Base-by-base conservation (phyloP, 2,329 filamentous ascomycete species). In the Coleophoma crateriformis region DNA sequence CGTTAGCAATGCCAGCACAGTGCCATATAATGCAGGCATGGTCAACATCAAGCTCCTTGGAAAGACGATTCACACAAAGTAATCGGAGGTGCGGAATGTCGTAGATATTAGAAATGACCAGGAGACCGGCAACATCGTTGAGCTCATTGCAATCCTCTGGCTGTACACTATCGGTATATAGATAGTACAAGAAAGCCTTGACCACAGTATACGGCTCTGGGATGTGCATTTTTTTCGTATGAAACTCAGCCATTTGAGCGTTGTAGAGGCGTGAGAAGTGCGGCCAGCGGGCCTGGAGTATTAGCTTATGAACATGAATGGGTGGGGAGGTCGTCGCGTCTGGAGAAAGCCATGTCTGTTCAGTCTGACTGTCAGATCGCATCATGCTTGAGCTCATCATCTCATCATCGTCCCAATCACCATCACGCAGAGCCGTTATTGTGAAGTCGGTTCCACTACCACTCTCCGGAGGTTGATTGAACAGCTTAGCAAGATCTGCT, bases 101-200 rank as follows among this genome's bases (percentile, higher is more conserved):
- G 71, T 99, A 99, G 43, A 97, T 88, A 67, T 97, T 96, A 40
- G 90, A 90, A 88, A 99, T 95, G 56, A 99, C 92, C 3, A 99
- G 78, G 68, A 99, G 82, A 8, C 94, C 92, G 0, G 94, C 92
- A 13, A 97, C 90, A 59, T 96, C 91, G 32, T 85, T 82, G 17
- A 96, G 80, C 45, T 85, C 79, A 0, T 81, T 80, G 43, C 74
- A 71, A n/a, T 71, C 68, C 22, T 76, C 72, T 2, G 68, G 65
- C 56, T 82, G 75, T 58, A 99, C 96, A 58, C 86, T 92, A 67
- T 99, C 94, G 0, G 94, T 96, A 69, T 99, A 99, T 1, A 99
- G 80, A 64, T 96, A 99, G 69, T 94, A 92, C 27, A 99, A 77
- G 64, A 99, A 99, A 1, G 92, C 90, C 58, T 89, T 90, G 43